Evolutionary conservation across 371 early-diverging fungal species (phyloP), one percentile per base, ranked within the genome.

Genomic region (Scutellospora calospora): DNA sequence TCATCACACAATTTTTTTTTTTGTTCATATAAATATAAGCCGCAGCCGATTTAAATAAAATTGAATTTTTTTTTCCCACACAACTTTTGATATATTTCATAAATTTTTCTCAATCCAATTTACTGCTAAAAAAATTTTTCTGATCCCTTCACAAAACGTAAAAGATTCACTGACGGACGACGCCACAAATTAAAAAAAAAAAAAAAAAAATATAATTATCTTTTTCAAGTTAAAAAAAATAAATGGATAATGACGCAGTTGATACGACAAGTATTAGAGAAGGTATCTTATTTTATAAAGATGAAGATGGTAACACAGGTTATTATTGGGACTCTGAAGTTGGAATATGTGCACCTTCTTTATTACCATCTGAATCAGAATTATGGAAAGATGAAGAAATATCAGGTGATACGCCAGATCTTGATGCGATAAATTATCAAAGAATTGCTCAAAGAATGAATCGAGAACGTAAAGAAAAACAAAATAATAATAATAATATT

Each of bases 271-370:
- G 18, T n/a, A 57, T 75, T 31, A 75, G 55, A 29, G 18, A 75
- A 33, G 76, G 76, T 18, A 75, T 75, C 11, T n/a, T 57, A n/a
- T 75, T 75, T 52, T 51, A 22, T 52, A 20, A 72, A 29, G 38
- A 75, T 57, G 31, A n/a, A 9, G 59, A n/a, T 38, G 76, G 51
- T 14, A 38, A 55, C 18, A 31, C 31, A 12, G 72, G 45, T 41
- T 72, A 27, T 72, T 72, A 41, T 72, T 72, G 65, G 65, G 66
- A 66, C 31, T 16, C 27, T 25, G 54, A 52, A 75, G 18, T 14
- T 14, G 75, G 29, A 75, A 52, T 55, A 20, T 75, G 35, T 51
- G 25, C 38, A 1, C 52, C 76, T n/a, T 52, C 76, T 4, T 57
- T 52, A 59, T 57, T 75, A 57, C 76, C 76, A 11, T 31, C 25